Base-by-base conservation (phyloP, 306 rosid species). In the Quercus suber region DNA sequence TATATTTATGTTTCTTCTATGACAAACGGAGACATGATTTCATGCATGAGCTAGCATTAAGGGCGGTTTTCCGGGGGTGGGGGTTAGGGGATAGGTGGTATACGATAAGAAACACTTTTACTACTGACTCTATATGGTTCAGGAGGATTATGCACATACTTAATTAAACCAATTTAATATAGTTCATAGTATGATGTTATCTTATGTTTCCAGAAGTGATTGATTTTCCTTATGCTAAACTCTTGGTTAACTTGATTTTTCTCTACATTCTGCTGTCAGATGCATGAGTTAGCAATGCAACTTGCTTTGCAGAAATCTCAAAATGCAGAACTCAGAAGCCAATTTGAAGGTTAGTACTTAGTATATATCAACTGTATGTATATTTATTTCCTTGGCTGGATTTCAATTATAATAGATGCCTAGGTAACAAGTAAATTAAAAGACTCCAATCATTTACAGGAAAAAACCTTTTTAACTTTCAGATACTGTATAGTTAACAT, bases 221-320 rank as follows among this genome's bases (percentile, higher is more conserved):
- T 28, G 67, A 55, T 63, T 75, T 69, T 73, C 33, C 27, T 5
- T 73, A 81, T 75, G 4, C 60, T 60, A 55, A 78, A 76, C 51
- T 6, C 67, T 30, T 45, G 55, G 51, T 75, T 82, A 61, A 51
- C 37, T 76, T 25, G 37, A 67, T 20, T 51, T 65, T 35, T 37
- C 69, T 19, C 19, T 57, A 3, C 56, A 41, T 41, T 41, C 35
- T 23, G 59, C 59, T 68, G 21, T 80, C 89, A 92, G 99, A 91
- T 95, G 84, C 98, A 92, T 79, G 98, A 95, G 78, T 85, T 95
- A 80, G 84, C 90, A 37, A 78, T 88, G 91, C 93, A 95, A 73
- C 92, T 95, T 55, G 90, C 97, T 41, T 78, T 91, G 87, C 99
- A 90, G 83, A 95, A 95, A 82, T 83, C 89, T 65, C 96, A 89